Percentiles rank a stretch among this genome's conserved stretches.
Evolutionary conservation across 2,329 filamentous ascomycete species (phyloP).

Genomic region (Chrysoporthe cubensis): DNA sequence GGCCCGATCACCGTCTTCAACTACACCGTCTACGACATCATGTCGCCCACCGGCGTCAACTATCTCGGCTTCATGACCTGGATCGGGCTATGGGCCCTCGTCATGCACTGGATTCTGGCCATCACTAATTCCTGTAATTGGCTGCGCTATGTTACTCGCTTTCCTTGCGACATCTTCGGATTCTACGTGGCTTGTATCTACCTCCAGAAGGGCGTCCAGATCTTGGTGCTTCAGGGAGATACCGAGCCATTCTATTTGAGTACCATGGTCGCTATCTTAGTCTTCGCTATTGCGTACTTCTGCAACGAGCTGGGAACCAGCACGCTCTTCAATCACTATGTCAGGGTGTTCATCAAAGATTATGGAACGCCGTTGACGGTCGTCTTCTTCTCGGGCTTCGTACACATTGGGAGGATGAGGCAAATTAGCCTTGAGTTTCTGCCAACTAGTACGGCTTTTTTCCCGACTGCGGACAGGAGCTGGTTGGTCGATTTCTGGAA

Average conservation of each 20-base stretch:
- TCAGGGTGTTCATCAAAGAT: slow-evolving; percentile 85
- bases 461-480: slow-evolving; percentile 70
- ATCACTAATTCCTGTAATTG: slow-evolving; percentile 86
- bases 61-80: slow-evolving; percentile 92
- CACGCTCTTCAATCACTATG: slow-evolving; percentile 72
- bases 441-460: slow-evolving; percentile 77
- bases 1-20: slow-evolving; percentile 93
- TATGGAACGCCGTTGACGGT: slow-evolving; percentile 84
- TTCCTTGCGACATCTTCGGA: slow-evolving; percentile 91
- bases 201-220: slow-evolving; percentile 87
- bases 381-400: slow-evolving; percentile 88
- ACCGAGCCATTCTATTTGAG: slow-evolving; percentile 75
- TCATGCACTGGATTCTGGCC: slow-evolving; percentile 84
- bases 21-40: slow-evolving; percentile 91
- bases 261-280: slow-evolving; percentile 74
- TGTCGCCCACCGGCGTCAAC: slow-evolving; percentile 74
- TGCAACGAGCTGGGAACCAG: slow-evolving; percentile 74
- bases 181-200: slow-evolving; percentile 95
- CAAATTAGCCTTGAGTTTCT: slow-evolving; percentile 70
- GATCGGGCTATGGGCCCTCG: slow-evolving; percentile 85
- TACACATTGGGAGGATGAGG: slow-evolving; percentile 84
- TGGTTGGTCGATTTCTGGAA: slow-evolving; percentile 89
- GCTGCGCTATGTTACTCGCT: slow-evolving; percentile 86
- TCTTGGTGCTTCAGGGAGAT: slow-evolving; percentile 75
- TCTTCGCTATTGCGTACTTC: slow-evolving; percentile 76